phyloP scores from a whole-genome alignment of 2,329 filamentous ascomycete genomes.

The Botrytis cinerea region DNA sequence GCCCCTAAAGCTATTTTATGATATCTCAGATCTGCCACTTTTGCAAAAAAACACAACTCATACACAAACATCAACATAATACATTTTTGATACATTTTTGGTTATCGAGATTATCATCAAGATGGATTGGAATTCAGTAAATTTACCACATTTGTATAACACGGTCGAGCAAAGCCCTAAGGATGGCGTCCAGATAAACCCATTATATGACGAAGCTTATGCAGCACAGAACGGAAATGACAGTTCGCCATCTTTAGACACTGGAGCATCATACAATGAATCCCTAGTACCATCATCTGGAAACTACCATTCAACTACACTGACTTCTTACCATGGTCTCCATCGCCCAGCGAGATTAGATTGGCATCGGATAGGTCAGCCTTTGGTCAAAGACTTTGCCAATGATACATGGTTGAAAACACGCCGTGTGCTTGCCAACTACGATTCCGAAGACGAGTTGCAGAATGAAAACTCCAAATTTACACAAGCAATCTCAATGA shows the following conservation, averaged over 20 bases:
- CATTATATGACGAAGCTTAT: neutral
- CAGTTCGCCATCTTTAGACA: neutral
- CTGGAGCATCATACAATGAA: neutral
- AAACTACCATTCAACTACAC: neutral
- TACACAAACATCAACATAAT: conserved; percentile 9
- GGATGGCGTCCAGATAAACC: neutral
- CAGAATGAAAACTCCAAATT: neutral
- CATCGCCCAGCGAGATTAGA: conserved; percentile 14
- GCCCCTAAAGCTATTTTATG: neutral
- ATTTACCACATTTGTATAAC: conserved; percentile 6
- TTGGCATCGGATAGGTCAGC: neutral
- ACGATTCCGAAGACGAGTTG: neutral
- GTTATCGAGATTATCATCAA: conserved; percentile 12
- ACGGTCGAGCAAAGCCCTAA: neutral
- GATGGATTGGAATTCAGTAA: conserved; percentile 17
- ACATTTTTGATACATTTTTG: neutral
- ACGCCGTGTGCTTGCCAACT: neutral
- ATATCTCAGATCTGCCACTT: neutral
- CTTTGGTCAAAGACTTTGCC: neutral
- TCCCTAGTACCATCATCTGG: neutral
- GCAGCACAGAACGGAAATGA: neutral
- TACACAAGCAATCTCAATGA: neutral
- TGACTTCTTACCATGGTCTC: neutral
- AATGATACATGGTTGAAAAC: conserved; percentile 8
- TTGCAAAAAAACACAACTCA: neutral